Conservation (phyloP, 441 rosid genomes). For the Pelargonium myrrhifolium region DNA sequence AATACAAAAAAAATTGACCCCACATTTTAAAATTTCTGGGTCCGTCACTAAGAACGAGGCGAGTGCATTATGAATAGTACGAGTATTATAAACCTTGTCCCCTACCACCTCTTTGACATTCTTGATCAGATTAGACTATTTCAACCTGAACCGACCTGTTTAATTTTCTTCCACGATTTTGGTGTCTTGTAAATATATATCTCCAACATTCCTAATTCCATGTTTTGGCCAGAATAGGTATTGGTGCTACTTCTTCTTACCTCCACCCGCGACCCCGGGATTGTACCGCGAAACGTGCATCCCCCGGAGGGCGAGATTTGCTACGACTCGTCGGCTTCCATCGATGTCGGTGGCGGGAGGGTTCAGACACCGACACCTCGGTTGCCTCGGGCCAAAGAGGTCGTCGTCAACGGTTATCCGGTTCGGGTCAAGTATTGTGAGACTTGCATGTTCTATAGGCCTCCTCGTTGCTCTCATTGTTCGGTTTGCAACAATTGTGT, state of each 20-base stretch:
- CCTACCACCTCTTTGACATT: no score
- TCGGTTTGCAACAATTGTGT: conserved; percentile 66
- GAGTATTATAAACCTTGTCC: no score
- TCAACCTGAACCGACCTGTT: no score
- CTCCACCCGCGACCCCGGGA: conserved; percentile 57
- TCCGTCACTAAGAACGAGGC: no score
- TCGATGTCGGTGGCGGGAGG: conserved; percentile 30
- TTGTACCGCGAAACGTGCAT: conserved; percentile 40
- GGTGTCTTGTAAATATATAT: no score
- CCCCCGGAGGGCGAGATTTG: conserved; percentile 36
- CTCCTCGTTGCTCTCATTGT: conserved; percentile 90
- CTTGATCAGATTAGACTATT: no score
- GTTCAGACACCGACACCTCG: conserved; percentile 28
- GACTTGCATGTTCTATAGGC: conserved; percentile 88
- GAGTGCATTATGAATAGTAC: no score
- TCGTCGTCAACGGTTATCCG: conserved; percentile 42
- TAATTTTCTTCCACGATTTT: no score
- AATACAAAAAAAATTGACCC: no score
- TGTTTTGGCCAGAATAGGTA: conserved; percentile 28
- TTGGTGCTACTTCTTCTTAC: conserved; percentile 41
- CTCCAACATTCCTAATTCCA: no score
- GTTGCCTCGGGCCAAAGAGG: conserved; percentile 37
- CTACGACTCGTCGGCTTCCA: conserved; percentile 29
- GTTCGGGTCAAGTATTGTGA: conserved; percentile 84
- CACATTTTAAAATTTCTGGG: no score